Base-by-base conservation (phyloP, 805 yeast species). In the Ogataea parapolymorpha region DNA sequence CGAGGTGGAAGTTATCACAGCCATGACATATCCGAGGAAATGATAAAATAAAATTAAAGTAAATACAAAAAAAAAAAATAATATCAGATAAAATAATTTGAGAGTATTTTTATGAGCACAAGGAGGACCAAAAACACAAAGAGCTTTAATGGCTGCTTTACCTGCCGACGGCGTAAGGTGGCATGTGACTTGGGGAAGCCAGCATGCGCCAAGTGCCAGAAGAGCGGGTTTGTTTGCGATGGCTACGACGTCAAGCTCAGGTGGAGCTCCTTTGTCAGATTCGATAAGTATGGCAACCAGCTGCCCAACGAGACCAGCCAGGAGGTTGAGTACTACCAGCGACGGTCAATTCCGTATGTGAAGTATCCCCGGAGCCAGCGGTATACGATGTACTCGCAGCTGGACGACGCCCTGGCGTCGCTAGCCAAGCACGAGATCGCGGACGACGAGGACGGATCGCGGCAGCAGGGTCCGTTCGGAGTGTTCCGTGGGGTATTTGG, bases 141-240 rank as follows among this genome's bases (percentile, higher is more conserved):
- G 57, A 80, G 93, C 0, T 88, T 86, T 56, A 80, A 85, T 0
- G 96, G 96, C 1, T 89, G 96, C 58, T 86, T 86, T 69, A 85
- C 95, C 0, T 88, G 96, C 55, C 71, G 96, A 32, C 67, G 81
- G 12, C 63, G 96, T 32, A 85, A 87, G 60, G 81, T 88, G 35
- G 80, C 85, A 43, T 89, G 96, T 61, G 95, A 87, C 58, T 66
- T 84, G 41, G 67, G 71, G 12, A 74, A 72, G 48, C 96, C 96
- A 0, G 58, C 65, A 11, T 89, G 96, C 62, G 57, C 62, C n/a
- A 72, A 85, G 42, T 89, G 96, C 60, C 67, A 68, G 29, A 80
- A 79, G 53, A 73, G 86, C 0, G 80, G 82, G 0, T 58, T 85
- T 20, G 66, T 68, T 3, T 89, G 96, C 55, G 87, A 82, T 22